Evolutionary conservation across 805 yeast genomes (phyloP), one percentile per base, ranked within the genome.

Genomic region (Wilhelminamyces savonicus): DNA sequence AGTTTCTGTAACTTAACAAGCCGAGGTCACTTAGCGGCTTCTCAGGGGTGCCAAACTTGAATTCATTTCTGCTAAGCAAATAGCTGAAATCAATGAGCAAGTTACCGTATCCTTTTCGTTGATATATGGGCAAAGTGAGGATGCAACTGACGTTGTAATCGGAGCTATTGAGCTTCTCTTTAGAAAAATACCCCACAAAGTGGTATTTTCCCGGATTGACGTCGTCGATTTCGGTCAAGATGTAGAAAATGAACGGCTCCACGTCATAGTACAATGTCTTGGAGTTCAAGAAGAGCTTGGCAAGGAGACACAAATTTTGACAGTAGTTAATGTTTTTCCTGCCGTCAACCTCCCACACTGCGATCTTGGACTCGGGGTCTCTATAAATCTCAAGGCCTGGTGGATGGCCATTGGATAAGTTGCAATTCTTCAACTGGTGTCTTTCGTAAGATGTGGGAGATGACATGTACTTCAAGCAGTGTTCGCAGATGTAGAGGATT

Each of bases 251-350:
- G 45, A 90, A 90, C 1, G 97, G 96, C 53, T 92, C 96, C 25
- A 90, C 97, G 48, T 92, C 97, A 50, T 86, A 86, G 50, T 87
- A 88, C 29, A 92, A 62, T 0, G 97, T 86, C 50, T 92, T 92
- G 2, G 96, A 85, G 53, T 88, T 85, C 29, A 92, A 65, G 47
- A 88, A 92, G 35, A 87, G 59, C 52, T 90, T 92, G 3, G 97
- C 95, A 41, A 92, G 55, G 24, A 90, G 63, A 61, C 98, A 92
- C 32, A 92, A 57, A 50, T 86, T 87, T 51, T 87, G 96, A 55
- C 97, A 87, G 49, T 82, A 90, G 29, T 72, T 69, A 11, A 79
- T 78, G 45, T 82, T 78, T 38, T 82, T 82, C 21, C 94, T 64
- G 0, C 98, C 98, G 49, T 92, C 97, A 13, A 40, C 68, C 52